Evolutionary conservation across 1,139 yeast species (phyloP).

Genomic region (Wickerhamomyces sp.): DNA sequence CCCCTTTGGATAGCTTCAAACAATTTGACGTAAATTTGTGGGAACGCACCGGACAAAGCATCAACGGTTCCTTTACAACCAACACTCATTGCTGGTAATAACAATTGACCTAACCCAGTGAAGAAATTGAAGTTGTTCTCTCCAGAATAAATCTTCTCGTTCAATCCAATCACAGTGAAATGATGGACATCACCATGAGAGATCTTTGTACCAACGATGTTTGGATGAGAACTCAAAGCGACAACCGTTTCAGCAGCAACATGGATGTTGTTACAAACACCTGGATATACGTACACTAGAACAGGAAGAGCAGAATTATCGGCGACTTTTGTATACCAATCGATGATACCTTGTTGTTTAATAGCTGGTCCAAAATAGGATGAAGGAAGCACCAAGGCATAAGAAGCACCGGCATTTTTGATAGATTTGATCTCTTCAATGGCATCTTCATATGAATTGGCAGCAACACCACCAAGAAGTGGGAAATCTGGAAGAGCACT

Average conservation of each 20-base stretch:
- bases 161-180: conserved; percentile 34
- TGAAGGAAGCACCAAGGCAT: conserved; percentile 31
- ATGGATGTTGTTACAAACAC: conserved; percentile 34
- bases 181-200: conserved; percentile 33
- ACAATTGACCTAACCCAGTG: conserved; percentile 45
- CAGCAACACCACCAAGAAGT: conserved; percentile 35
- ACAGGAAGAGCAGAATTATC: conserved; percentile 31
- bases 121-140: conserved; percentile 35
- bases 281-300: conserved; percentile 35
- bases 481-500: conserved; percentile 31
- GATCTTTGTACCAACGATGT: conserved; percentile 36
- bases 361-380: conserved; percentile 33
- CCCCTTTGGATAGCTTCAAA: conserved; percentile 31
- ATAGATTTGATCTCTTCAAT: conserved; percentile 28
- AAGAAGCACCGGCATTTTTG: conserved; percentile 33
- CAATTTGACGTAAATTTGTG: conserved; percentile 37
- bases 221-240: conserved; percentile 30
- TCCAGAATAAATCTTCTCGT: conserved; percentile 27
- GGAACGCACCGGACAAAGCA: conserved; percentile 45
- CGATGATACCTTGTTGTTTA: conserved; percentile 33
- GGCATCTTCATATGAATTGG: conserved; percentile 30
- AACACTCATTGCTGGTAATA: conserved; percentile 39
- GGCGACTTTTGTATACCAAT: conserved; percentile 31
- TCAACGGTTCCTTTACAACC: conserved; percentile 43
- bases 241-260: conserved; percentile 33